phyloP scores from a whole-genome alignment of 108 stramenopile species.

The Discostella pseudostelligera region DNA sequence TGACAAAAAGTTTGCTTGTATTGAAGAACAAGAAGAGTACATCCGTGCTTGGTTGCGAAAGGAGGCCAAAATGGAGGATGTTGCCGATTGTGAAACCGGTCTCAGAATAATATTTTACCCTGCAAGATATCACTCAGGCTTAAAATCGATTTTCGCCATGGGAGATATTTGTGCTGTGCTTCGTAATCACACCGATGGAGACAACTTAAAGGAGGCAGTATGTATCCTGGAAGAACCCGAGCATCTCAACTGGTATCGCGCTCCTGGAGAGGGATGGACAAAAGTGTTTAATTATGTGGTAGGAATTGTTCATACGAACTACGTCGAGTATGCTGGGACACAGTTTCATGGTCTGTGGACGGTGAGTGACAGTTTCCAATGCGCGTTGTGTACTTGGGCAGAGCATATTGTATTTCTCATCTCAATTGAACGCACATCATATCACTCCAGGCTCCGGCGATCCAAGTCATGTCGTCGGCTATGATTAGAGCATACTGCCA shows the following conservation, averaged over 20 bases:
- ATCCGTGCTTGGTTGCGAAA: constrained; percentile 68
- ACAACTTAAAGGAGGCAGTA: constrained; percentile 24
- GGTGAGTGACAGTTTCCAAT: not conserved
- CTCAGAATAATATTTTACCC: constrained; percentile 73
- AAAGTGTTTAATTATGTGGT: constrained; percentile 80
- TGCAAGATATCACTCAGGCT: constrained; percentile 66
- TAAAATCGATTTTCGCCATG: constrained; percentile 81
- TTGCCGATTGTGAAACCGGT: constrained; percentile 47
- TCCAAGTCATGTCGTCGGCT: constrained; percentile 68
- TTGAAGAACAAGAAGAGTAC: constrained; percentile 73
- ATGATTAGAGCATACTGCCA: constrained; percentile 90
- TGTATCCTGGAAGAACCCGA: constrained; percentile 91
- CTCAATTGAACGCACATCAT: constrained; percentile 23
- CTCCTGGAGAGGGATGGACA: constrained; percentile 86
- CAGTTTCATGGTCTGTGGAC: constrained; percentile 49
- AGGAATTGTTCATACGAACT: constrained; percentile 86
- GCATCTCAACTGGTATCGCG: constrained; percentile 88
- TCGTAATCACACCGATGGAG: constrained; percentile 32
- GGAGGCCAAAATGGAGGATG: constrained; percentile 65
- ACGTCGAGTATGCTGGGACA: constrained; percentile 40
- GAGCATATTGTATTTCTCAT: not conserved
- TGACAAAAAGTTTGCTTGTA: constrained; percentile 47
- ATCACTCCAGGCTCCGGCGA: constrained; percentile 56
- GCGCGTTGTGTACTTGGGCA: no score
- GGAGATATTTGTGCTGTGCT: constrained; percentile 68